Conservation (phyloP, 352 stramenopile species). For the Phytophthora cryptogea region DNA sequence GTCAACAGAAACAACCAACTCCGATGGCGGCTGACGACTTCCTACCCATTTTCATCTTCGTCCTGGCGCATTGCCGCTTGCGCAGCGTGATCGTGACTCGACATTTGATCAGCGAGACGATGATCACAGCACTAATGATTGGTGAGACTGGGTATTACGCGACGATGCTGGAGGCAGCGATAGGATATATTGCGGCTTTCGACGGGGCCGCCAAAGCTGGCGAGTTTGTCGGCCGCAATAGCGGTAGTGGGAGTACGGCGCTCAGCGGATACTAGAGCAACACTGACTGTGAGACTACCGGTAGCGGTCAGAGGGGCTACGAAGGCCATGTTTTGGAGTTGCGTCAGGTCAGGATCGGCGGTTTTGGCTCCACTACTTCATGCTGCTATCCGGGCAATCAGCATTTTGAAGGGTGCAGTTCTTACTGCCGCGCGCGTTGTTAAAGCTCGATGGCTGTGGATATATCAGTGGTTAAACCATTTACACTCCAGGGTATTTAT, state of each 20-base stretch:
- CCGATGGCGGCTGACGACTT: slow-evolving; percentile 77
- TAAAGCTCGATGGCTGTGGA: too few species aligned
- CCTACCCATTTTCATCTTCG: slow-evolving; percentile 81
- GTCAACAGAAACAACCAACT: slow-evolving; percentile 18
- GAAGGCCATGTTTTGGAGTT: too few species aligned
- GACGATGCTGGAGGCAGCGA: slow-evolving; percentile 76
- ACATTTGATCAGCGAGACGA: slow-evolving; percentile 78
- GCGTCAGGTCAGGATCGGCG: too few species aligned
- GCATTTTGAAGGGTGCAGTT: too few species aligned
- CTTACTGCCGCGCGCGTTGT: too few species aligned
- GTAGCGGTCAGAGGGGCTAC: too few species aligned
- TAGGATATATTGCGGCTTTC: slow-evolving; percentile 68
- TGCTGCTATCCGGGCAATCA: too few species aligned
- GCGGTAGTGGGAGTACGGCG: slow-evolving; percentile 23
- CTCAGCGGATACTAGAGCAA: slow-evolving; percentile 21
- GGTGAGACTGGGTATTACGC: slow-evolving; percentile 83
- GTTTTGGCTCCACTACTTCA: too few species aligned
- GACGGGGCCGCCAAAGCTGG: slow-evolving; percentile 17
- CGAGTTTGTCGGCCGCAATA: slow-evolving; percentile 9
- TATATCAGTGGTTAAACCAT: too few species aligned
- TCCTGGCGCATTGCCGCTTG: slow-evolving; percentile 55
- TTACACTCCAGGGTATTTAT: too few species aligned
- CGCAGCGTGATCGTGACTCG: slow-evolving; percentile 63
- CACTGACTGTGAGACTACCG: background rate
- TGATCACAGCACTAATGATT: slow-evolving; percentile 76